A percentile compares a stretch with the other conserved stretches of the same genome.
phyloP scores from a whole-genome alignment of 2,329 filamentous ascomycete species.

The Cladosporium velox region DNA sequence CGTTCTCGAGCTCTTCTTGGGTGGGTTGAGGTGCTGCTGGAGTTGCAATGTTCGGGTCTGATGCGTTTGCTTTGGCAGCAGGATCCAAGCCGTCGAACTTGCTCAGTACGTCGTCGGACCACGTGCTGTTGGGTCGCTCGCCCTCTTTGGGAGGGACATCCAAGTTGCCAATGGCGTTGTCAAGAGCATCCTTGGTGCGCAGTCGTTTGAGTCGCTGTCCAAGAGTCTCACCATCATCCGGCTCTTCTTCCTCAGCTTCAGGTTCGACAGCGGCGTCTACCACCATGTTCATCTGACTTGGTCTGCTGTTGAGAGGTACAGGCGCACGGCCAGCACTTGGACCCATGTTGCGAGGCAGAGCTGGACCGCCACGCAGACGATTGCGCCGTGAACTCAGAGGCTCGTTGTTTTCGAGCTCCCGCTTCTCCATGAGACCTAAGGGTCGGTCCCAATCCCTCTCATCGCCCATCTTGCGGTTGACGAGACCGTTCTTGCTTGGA shows the following conservation, averaged over 20 bases:
- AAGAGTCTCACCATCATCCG: conserved; percentile 64
- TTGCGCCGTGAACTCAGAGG: conserved; percentile 77
- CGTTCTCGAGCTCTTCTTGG: conserved; percentile 59
- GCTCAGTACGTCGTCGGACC: conserved; percentile 68
- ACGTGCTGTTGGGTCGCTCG: conserved; percentile 56
- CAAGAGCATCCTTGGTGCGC: conserved; percentile 58
- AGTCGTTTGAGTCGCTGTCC: conserved; percentile 66
- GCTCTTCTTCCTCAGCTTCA: conserved; percentile 34
- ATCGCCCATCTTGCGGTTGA: conserved; percentile 49
- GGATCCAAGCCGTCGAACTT: conserved; percentile 60
- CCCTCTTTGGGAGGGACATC: conserved; percentile 28
- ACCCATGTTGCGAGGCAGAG: conserved; percentile 32
- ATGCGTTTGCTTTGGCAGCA: conserved; percentile 38
- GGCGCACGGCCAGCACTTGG: conserved; percentile 31
- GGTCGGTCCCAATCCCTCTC: conserved; percentile 59
- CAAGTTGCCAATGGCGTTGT: conserved; percentile 45
- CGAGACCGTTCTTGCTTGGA: conserved; percentile 58
- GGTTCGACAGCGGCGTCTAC: conserved; percentile 24
- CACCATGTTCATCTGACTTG: conserved; percentile 31
- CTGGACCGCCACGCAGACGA: conserved; percentile 63
- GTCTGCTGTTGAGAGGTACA: conserved; percentile 30
- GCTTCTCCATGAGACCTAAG: conserved; percentile 74
- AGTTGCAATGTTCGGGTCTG: neutral
- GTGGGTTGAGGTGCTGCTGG: conserved; percentile 6
- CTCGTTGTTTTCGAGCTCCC: conserved; percentile 89